Evolutionary conservation across 768 basidiomycete species (phyloP).

Genomic region (Boletus insuetus): DNA sequence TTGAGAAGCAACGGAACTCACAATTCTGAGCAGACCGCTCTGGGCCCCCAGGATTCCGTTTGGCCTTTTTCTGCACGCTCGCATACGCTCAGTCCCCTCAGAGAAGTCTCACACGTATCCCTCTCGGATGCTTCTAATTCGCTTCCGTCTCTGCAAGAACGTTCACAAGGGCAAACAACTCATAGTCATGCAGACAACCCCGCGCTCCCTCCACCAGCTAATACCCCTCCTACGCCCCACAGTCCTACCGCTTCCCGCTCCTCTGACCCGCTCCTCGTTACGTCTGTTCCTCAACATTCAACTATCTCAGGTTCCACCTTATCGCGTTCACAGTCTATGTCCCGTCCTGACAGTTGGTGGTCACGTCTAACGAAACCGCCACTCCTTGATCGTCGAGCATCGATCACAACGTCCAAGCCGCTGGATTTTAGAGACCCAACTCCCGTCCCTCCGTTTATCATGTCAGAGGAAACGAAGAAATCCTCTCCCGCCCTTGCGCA

Average conservation of each 20-base stretch:
- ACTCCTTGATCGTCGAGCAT: constrained; percentile 56
- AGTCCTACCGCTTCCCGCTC: constrained; percentile 23
- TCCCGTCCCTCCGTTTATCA: constrained; percentile 62
- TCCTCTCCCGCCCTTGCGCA: constrained; percentile 7
- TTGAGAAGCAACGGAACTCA: constrained; percentile 9
- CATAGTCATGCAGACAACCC: constrained; percentile 27
- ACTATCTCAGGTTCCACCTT: constrained; percentile 43
- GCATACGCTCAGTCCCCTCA: constrained; percentile 33
- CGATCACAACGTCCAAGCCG: constrained; percentile 35
- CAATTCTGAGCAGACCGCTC: constrained; percentile 14
- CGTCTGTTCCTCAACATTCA: constrained; percentile 34
- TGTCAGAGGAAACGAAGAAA: constrained; percentile 49
- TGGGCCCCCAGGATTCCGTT: constrained; percentile 8
- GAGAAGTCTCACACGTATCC: constrained; percentile 28
- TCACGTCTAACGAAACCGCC: constrained; percentile 64
- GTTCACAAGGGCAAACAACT: constrained; percentile 23
- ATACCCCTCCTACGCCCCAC: constrained; percentile 17
- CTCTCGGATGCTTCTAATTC: constrained; percentile 22
- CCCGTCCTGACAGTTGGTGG: constrained; percentile 79
- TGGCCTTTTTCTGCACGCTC: constrained; percentile 21
- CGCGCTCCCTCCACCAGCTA: constrained; percentile 13
- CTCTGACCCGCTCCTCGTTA: constrained; percentile 28
- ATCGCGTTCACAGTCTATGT: constrained; percentile 46
- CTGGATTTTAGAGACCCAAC: constrained; percentile 78
- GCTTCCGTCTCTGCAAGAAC: constrained; percentile 23